A percentile compares a stretch with the other conserved stretches of the same genome.
These are phyloP conservation scores for Phialophora chinensis DNA, from an alignment of 2,329 filamentous ascomycete species.

Conservation along the genomic window DNA sequence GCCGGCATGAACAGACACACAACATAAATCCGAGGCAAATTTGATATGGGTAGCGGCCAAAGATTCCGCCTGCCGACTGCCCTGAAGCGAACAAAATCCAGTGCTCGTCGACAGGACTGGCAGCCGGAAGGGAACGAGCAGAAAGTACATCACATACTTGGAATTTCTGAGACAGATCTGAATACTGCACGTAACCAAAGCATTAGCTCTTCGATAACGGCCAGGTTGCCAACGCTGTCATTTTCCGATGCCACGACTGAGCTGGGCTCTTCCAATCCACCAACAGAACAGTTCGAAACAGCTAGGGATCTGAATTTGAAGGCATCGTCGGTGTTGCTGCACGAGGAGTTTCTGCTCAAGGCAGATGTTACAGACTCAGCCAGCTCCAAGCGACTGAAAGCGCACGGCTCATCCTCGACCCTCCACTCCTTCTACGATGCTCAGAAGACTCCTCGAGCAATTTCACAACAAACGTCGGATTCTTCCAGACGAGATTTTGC, in stretches of 20 bases:
- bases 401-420: slow-evolving; percentile 50
- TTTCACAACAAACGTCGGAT: slow-evolving; percentile 54
- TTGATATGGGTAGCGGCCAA: slow-evolving; percentile 29
- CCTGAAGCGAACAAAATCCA: slow-evolving; percentile 30
- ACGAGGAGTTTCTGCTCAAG: slow-evolving; percentile 31
- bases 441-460: slow-evolving; percentile 48
- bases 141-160: slow-evolving; percentile 38
- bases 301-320: slow-evolving; percentile 27
- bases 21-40: slow-evolving; percentile 6
- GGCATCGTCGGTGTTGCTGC: slow-evolving; percentile 34
- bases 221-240: slow-evolving; percentile 30
- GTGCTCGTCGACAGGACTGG: slow-evolving; percentile 19
- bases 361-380: slow-evolving; percentile 14
- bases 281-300: slow-evolving; percentile 22
- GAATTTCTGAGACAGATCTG: slow-evolving; percentile 35
- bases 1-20: slow-evolving; percentile 12
- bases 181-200: slow-evolving; percentile 36
- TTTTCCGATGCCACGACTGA: slow-evolving; percentile 40
- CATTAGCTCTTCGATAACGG: slow-evolving; percentile 37
- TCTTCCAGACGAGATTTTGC: slow-evolving; percentile 49
- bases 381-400: slow-evolving; percentile 22
- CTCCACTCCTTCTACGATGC: slow-evolving; percentile 56
- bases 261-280: slow-evolving; percentile 29
- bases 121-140: slow-evolving; percentile 27
- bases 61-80: slow-evolving; percentile 30